Evolutionary conservation across 2,329 filamentous ascomycete genomes (phyloP), one percentile per base, ranked within the genome.

Genomic region (Pseudogymnoascus sp.): DNA sequence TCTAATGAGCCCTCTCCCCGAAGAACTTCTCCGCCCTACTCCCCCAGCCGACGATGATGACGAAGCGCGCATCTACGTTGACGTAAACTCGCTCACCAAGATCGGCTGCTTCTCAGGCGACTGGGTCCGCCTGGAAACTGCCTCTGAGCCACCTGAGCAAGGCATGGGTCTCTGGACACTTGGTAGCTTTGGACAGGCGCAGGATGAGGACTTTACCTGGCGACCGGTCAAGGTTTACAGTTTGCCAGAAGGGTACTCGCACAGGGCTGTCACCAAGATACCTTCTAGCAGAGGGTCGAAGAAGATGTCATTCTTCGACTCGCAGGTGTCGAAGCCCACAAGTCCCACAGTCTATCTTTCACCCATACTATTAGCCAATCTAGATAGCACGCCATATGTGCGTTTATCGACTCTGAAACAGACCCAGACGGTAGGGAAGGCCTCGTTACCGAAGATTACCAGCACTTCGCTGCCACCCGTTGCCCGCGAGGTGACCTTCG

Each of bases 51-150:
- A 86, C 26, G 92, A 97, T 65, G 95, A 99, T 65, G 92, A 96
- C 67, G 89, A 96, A 69, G 87, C 91, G 1, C 86, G 95, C 59
- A 83, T 97, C 1, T 99, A 93, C 71, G 93, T 99, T 4, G 92
- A 97, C 70, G 88, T 96, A 6, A 87, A 85, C 64, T 90, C 91
- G 1, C 77, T 99, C 19, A 88, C 91, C 13, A 92, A 93, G 69
- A 88, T 99, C 62, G 93, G 93, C 14, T 97, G 93, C 74, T 99
- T 99, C 73, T 97, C 93, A 0, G 95, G 95, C 31, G 95, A 99
- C 72, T 99, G 95, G 95, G 91, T 96, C 10, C 87, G 89, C 21
- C 80, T 97, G 10, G 91, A 96, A 76, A 82, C 85, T 5, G 83
- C 90, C 0, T 83, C 89, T 67, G 90, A 92, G 72, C 89, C 90